A percentile compares a stretch with the other conserved stretches of the same genome.
Evolutionary conservation across 164 flowering plant genomes (phyloP).

Genomic region (Amborella trichopoda): DNA sequence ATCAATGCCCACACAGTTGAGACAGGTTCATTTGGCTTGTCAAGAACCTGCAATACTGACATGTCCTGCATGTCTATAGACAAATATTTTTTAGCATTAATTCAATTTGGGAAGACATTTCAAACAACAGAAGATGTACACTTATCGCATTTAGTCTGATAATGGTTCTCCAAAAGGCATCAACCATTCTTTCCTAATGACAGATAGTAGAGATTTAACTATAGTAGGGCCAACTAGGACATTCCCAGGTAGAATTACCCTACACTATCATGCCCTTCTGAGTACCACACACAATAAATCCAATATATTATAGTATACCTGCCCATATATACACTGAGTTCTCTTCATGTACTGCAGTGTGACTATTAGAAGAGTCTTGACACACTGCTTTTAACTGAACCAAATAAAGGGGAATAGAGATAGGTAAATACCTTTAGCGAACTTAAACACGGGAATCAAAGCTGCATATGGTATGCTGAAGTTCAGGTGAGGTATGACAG

Average conservation of each 20-base stretch:
- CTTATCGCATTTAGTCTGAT: background rate
- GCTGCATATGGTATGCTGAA: slow-evolving; percentile 90
- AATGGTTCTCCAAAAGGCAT: background rate
- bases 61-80: slow-evolving; percentile 49
- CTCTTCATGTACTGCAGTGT: background rate
- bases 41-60: slow-evolving; percentile 42
- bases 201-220: too few species aligned
- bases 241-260: too few species aligned
- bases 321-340: background rate
- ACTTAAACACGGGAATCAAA: slow-evolving; percentile 55
- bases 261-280: background rate
- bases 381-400: background rate
- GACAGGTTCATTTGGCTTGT: slow-evolving; percentile 53
- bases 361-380: background rate
- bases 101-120: background rate
- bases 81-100: background rate
- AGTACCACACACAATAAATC: background rate
- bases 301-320: background rate
- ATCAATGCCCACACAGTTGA: slow-evolving; percentile 86
- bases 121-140: too few species aligned
- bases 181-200: too few species aligned
- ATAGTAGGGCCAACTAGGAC: too few species aligned
- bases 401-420: background rate
- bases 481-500: slow-evolving; percentile 78
- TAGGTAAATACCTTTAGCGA: slow-evolving; percentile 50